A percentile compares a stretch with the other conserved stretches of the same genome.
phyloP scores from a whole-genome alignment of 495 filamentous ascomycete species.

The Daldinia loculata region DNA sequence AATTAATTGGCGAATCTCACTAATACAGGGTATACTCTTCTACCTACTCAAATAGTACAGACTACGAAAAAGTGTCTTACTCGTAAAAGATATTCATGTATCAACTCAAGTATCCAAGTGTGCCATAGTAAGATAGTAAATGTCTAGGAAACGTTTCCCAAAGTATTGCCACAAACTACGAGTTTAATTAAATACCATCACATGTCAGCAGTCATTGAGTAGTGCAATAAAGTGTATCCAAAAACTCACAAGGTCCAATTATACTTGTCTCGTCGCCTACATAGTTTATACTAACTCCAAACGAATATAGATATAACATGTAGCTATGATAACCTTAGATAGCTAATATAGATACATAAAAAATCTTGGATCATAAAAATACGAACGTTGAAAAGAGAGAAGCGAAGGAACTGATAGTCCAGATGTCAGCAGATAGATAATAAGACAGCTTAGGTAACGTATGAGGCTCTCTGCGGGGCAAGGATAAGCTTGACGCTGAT shows the following conservation, averaged over 20 bases:
- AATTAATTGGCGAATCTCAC: not conserved
- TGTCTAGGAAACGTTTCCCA: no score
- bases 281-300: not conserved
- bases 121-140: no score
- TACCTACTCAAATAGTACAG: not conserved
- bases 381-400: not conserved
- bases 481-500: constrained; percentile 11
- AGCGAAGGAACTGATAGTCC: not conserved
- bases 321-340: not conserved
- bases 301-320: not conserved
- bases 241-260: not conserved
- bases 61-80: no score
- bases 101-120: no score
- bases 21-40: not conserved
- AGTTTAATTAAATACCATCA: not conserved
- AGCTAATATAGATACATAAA: not conserved
- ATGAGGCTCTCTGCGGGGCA: constrained; percentile 13
- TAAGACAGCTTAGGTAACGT: not conserved
- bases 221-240: not conserved
- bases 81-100: no score
- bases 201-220: not conserved
- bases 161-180: no score
- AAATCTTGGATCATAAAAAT: not conserved
- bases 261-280: not conserved
- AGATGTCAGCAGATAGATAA: not conserved